phyloP scores from a whole-genome alignment of 2,329 filamentous ascomycete species.

The Stachybotrys echinatus region DNA sequence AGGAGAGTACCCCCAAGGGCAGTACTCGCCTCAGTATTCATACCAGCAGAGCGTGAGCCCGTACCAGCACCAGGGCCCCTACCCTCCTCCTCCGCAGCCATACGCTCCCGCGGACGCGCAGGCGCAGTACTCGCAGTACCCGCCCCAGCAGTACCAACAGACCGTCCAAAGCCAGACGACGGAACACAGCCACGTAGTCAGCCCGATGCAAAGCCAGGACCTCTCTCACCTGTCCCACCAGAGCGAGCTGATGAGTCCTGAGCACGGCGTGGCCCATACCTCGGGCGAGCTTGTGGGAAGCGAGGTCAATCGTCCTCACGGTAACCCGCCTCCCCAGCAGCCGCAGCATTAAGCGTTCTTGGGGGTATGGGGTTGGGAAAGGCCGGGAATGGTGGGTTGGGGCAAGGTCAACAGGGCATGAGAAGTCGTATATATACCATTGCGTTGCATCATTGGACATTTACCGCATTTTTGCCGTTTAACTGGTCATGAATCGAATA shows the following conservation, averaged over 20 bases:
- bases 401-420: not conserved
- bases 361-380: not conserved
- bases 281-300: not conserved
- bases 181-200: constrained; percentile 6
- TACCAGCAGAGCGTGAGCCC: constrained; percentile 18
- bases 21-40: constrained; percentile 7
- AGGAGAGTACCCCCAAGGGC: not conserved
- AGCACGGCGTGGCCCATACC: not conserved
- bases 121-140: constrained; percentile 8
- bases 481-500: no score
- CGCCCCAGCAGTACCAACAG: constrained; percentile 15
- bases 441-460: no score
- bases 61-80: constrained; percentile 20
- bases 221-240: not conserved
- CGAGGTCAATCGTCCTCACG: not conserved
- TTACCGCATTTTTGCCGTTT: no score
- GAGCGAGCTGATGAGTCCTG: not conserved
- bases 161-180: constrained; percentile 6
- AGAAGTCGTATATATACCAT: not conserved
- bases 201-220: constrained; percentile 1
- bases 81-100: constrained; percentile 15
- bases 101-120: not conserved
- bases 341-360: not conserved
- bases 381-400: not conserved
- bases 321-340: not conserved